These are phyloP conservation scores for Xylaria longipes DNA, from an alignment of 495 filamentous ascomycete species.

Conservation along the genomic window DNA sequence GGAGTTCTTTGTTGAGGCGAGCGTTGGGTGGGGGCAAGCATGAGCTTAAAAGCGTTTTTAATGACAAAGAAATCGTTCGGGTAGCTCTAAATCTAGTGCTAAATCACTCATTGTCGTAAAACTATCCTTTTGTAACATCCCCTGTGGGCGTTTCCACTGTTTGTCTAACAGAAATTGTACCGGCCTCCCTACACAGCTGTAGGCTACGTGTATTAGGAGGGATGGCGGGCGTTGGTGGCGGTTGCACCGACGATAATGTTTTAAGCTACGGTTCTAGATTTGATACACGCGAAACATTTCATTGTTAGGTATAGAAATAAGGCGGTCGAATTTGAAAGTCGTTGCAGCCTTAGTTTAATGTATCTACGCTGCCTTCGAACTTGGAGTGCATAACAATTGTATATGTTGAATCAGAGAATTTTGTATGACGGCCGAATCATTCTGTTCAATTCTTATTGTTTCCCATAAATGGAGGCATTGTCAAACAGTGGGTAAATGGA, in stretches of 20 bases:
- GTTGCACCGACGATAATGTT: neutral
- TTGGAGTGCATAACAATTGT: neutral
- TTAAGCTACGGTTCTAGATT: neutral
- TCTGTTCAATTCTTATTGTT: neutral
- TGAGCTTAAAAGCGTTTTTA: neutral
- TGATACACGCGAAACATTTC: neutral
- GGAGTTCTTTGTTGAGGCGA: neutral
- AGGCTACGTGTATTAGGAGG: neutral
- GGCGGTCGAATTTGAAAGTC: neutral
- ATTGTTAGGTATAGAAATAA: neutral
- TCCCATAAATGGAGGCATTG: neutral
- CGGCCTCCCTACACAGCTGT: neutral
- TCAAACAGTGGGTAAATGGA: neutral
- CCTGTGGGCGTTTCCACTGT: neutral
- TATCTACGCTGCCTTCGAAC: neutral
- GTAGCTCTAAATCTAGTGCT: neutral
- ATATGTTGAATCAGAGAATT: neutral
- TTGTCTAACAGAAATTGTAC: neutral
- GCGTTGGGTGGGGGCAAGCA: neutral
- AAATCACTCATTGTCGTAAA: neutral
- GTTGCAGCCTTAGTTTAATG: too few relatives aligned
- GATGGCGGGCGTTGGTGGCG: neutral
- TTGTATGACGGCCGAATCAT: neutral
- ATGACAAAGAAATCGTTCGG: neutral
- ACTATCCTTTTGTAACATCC: neutral